Evolutionary conservation across 1,139 yeast genomes (phyloP).

Genomic region (Kodamaea alishanica): DNA sequence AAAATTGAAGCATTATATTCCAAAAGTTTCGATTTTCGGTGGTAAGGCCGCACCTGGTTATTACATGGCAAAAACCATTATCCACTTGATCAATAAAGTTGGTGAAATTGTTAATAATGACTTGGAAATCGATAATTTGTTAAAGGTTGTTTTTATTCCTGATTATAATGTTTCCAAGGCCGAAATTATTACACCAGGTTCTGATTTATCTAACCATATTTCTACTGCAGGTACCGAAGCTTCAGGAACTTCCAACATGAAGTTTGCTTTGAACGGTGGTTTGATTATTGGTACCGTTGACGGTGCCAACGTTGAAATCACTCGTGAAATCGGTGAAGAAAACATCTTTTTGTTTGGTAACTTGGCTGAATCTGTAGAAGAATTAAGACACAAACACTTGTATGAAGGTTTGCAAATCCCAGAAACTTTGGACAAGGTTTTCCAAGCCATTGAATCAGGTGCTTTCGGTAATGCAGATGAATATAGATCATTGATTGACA

Average conservation of each 20-base stretch:
- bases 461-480: conserved; percentile 69
- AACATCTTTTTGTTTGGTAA: conserved; percentile 91
- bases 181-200: conserved; percentile 84
- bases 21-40: conserved; percentile 82
- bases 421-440: conserved; percentile 56
- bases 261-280: conserved; percentile 91
- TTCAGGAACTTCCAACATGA: conserved; percentile 94
- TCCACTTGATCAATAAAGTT: conserved; percentile 79
- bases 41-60: conserved; percentile 98
- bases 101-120: conserved; percentile 80
- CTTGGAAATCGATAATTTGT: conserved; percentile 63
- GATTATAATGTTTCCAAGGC: conserved; percentile 95
- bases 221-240: conserved; percentile 99
- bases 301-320: conserved; percentile 94
- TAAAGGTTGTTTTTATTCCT: conserved; percentile 84
- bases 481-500: conserved; percentile 64
- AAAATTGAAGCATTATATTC: conserved; percentile 53
- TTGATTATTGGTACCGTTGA: conserved; percentile 93
- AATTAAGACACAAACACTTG: conserved; percentile 70
- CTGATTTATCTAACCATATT: conserved; percentile 88
- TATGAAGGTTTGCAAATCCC: conserved; percentile 57
- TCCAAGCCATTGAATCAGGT: conserved; percentile 66
- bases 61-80: conserved; percentile 89
- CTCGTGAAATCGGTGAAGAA: conserved; percentile 90
- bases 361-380: conserved; percentile 85